A percentile compares a stretch with the other conserved stretches of the same genome.
These are phyloP conservation scores for Fusarium sp. DNA, from an alignment of 2,329 filamentous ascomycete species.

Conservation along the genomic window DNA sequence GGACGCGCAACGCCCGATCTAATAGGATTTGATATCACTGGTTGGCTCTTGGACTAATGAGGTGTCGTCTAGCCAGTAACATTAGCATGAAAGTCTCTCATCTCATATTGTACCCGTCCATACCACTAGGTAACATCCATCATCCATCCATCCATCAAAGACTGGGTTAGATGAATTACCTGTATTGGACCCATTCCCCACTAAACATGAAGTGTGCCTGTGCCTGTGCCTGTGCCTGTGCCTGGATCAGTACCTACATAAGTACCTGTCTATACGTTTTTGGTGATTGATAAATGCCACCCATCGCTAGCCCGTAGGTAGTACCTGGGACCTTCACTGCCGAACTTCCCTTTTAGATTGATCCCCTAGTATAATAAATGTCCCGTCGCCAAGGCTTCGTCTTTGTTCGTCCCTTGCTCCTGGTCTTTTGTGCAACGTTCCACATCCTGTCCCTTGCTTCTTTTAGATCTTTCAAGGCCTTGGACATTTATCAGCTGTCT, in stretches of 20 bases:
- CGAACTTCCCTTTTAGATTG: constrained; percentile 17
- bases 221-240: not conserved
- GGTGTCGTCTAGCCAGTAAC: not conserved
- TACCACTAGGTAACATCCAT: not conserved
- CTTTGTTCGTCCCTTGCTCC: constrained; percentile 38
- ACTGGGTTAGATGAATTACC: not conserved
- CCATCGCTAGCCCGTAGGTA: not conserved
- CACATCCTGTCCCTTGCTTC: constrained; percentile 36
- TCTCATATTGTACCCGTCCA: not conserved
- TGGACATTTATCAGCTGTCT: constrained; percentile 24
- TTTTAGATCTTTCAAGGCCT: constrained; percentile 23
- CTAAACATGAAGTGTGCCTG: not conserved
- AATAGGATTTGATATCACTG: not conserved
- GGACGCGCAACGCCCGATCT: not conserved
- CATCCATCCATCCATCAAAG: not conserved
- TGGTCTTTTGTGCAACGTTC: constrained; percentile 28
- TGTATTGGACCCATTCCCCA: not conserved
- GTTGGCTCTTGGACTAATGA: not conserved
- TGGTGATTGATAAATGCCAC: constrained; percentile 4
- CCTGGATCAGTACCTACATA: not conserved
- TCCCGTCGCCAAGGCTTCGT: constrained; percentile 7
- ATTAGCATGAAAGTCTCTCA: not conserved
- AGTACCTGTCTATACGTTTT: not conserved
- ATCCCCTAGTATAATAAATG: constrained; percentile 12
- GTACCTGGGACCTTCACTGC: constrained; percentile 1